Evolutionary conservation across 108 stramenopile species (phyloP).

Genomic region (Schizochytrium sp.): DNA sequence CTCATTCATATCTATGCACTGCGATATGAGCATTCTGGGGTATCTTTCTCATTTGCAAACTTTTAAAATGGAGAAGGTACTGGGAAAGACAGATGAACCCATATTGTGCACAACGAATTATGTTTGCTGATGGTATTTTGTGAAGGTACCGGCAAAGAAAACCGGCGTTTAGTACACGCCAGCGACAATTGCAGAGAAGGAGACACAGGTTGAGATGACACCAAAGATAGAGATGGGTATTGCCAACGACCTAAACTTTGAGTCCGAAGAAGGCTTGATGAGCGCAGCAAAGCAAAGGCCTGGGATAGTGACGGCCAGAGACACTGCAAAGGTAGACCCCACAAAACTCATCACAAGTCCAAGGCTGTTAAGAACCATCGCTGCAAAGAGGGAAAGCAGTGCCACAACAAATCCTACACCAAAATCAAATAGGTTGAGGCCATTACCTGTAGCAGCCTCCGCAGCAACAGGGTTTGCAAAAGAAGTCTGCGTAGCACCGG

Average conservation of each 20-base stretch:
- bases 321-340: slow-evolving; percentile 45
- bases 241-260: slow-evolving; percentile 34
- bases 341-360: slow-evolving; percentile 52
- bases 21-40: too few species aligned
- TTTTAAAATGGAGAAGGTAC: too few species aligned
- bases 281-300: slow-evolving; percentile 43
- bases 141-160: too few species aligned
- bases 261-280: slow-evolving; percentile 5
- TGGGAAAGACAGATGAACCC: too few species aligned
- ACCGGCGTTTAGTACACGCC: neutral
- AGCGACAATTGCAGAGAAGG: slow-evolving; percentile 29
- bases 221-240: neutral
- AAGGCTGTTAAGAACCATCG: slow-evolving; percentile 17
- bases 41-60: too few species aligned
- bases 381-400: slow-evolving; percentile 45
- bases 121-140: too few species aligned
- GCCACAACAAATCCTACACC: slow-evolving; percentile 9
- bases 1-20: too few species aligned
- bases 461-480: neutral
- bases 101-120: too few species aligned
- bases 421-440: slow-evolving; percentile 25
- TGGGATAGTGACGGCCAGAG: slow-evolving; percentile 42
- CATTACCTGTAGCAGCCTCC: neutral
- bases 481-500: slow-evolving; percentile 12
- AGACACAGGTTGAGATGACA: neutral